Base-by-base conservation (phyloP, 805 yeast genomes). In the Candida cerambycidarum region DNA sequence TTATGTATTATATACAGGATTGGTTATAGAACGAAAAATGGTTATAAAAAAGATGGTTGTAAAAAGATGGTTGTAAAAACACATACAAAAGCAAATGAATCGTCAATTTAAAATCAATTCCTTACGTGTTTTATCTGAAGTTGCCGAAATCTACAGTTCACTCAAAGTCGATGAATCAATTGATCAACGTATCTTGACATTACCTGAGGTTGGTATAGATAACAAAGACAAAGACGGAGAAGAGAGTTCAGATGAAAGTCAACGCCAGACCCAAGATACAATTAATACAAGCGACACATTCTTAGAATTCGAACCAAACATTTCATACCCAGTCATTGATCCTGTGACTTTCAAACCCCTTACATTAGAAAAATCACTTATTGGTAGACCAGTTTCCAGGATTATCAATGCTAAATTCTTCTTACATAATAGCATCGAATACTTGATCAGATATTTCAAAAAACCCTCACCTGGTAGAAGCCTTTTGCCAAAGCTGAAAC, bases 311-410 rank as follows among this genome's bases (percentile, higher is more conserved):
- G 33, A 30, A 5, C 19, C 21, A 9, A 30, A 12, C 15, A 30
- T 15, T 9, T 30, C 3, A 11, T 32, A 7, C 12, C 15, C 24
- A 3, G 3, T 6, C 5, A 18, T 32, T 32, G 25, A 32, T 18
- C 25, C 14, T 3, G 8, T 31, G 8, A 8, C 15, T 10, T 34
- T 34, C 11, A 34, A 34, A 13, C 19, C 17, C 13, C 5, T 25
- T 25, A 12, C 5, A 21, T 21, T 21, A 7, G 29, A 25, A 25
- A 34, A 34, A 15, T 4, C 18, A 7, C 3, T 21, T 19, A 36
- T 25, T 5, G 71, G 71, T n/a, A 51, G 71, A 41, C 71, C 71
- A 8, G 62, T 59, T 34, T 55, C 66, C 3, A 48, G 53, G 2
- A 45, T 48, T 14, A 38, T 65, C 2, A 49, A 53, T 10, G 58